These are phyloP conservation scores for Diaporthe sp. DNA, from an alignment of 2,329 filamentous ascomycete species.

Conservation along the genomic window DNA sequence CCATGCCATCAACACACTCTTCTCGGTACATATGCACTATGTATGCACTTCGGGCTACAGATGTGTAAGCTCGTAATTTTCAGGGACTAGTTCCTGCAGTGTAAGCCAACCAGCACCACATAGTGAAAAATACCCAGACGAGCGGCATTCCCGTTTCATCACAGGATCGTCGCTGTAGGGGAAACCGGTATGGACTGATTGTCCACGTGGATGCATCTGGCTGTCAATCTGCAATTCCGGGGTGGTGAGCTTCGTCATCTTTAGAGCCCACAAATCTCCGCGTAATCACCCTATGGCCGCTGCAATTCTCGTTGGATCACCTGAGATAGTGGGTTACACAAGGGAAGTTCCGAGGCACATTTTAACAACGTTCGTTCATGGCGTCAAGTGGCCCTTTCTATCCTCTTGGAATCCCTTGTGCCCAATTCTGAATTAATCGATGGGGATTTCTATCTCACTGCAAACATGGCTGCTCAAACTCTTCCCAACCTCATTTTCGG, in stretches of 20 bases:
- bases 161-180: background rate
- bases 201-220: background rate
- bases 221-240: background rate
- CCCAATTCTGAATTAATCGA: accelerated
- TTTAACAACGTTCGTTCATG: background rate
- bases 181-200: background rate
- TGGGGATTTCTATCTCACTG: background rate
- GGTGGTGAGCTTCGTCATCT: background rate
- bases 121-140: background rate
- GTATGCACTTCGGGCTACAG: background rate
- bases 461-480: background rate
- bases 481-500: background rate
- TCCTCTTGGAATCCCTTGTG: too few relatives aligned
- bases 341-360: background rate
- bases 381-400: background rate
- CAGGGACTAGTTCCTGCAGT: too few relatives aligned
- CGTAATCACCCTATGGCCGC: background rate
- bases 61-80: background rate
- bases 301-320: background rate
- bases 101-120: background rate
- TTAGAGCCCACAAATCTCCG: background rate
- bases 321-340: too few relatives aligned
- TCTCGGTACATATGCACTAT: background rate
- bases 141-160: background rate
- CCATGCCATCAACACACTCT: too few relatives aligned